Base-by-base conservation (phyloP, 495 filamentous ascomycete species). In the Penicillium riverlandense region DNA sequence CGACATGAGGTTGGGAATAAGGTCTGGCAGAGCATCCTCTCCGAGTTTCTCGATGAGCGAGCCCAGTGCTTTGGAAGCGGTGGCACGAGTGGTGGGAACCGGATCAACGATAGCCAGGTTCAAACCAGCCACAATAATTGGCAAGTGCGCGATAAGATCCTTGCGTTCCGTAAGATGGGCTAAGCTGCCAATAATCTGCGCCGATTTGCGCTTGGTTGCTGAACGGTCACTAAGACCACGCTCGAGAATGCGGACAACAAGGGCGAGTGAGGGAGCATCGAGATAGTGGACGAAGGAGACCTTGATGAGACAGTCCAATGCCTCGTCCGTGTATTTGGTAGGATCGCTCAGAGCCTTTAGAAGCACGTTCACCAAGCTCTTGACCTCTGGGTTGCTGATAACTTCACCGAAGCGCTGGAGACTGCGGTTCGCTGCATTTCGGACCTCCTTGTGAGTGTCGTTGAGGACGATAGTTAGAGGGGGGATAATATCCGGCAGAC, bases 361-460 rank as follows among this genome's bases (percentile, higher is more conserved):
- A 7, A 98, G 75, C 33, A 96, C 86, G 48, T 83, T 79, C 43
- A 96, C 92, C 29, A 96, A 68, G 47, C 81, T 75, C 74, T 95
- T 95, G 52, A 98, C 86, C 61, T 98, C 92, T 9, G 92, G 92
- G 61, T 97, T 97, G 67, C 79, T 92, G 65, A 98, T 97, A 46
- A 98, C 94, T 50, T 98, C 92, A 38, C 92, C 92, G 65, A 98
- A 98, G 14, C 92, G 83, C 69, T 98, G 90, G 59, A 98, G 76
- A 67, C 88, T 95, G 53, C 91, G 82, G 61, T 98, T 98, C 5
- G 94, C 92, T 8, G 90, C 88, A 16, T 76, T 68, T 45, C 92
- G 78, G 10, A 98, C 92, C 56, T 98, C 92, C 65, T 97, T 98
- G 66, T 98, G 92, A 41, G 88, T 96, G 66, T 97, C 92, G 52